phyloP scores from a whole-genome alignment of 2,329 filamentous ascomycete genomes.

The Hypoxylon sp. region DNA sequence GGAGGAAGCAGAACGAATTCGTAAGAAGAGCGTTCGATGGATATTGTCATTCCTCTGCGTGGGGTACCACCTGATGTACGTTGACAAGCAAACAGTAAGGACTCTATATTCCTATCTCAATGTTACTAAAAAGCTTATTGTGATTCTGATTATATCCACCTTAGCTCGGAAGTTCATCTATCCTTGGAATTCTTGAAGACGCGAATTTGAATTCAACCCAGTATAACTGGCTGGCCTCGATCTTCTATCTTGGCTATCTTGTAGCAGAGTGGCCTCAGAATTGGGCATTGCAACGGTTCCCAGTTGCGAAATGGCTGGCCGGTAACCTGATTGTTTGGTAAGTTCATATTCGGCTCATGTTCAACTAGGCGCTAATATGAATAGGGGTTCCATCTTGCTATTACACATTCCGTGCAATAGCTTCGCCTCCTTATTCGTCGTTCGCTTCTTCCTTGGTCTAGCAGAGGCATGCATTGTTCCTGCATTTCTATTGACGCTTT shows the following conservation, averaged over 20 bases:
- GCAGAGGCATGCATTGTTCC: constrained; percentile 39
- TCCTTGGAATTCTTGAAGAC: constrained; percentile 35
- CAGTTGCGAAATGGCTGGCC: constrained; percentile 37
- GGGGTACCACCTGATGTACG: constrained; percentile 37
- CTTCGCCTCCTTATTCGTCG: constrained; percentile 37
- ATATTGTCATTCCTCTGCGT: constrained; percentile 37
- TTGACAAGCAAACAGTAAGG: constrained; percentile 38
- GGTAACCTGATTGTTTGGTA: constrained; percentile 34
- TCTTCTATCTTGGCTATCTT: constrained; percentile 37
- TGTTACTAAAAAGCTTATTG: too few relatives aligned
- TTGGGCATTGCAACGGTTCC: constrained; percentile 35
- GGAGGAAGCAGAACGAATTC: constrained; percentile 49
- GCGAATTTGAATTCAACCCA: constrained; percentile 33
- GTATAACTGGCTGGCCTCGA: constrained; percentile 37
- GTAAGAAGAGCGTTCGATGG: constrained; percentile 35
- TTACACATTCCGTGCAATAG: constrained; percentile 38
- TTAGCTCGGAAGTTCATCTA: constrained; percentile 39
- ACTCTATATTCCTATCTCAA: background rate
- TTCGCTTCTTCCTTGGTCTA: constrained; percentile 36
- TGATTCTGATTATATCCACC: constrained; percentile 8
- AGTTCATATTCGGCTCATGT: background rate
- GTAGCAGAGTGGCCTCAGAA: constrained; percentile 39
- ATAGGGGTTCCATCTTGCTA: constrained; percentile 35
- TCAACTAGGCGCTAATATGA: constrained; percentile 10
- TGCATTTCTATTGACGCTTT: constrained; percentile 47